Percentiles rank a stretch among this genome's conserved stretches.
Conservation (phyloP, 768 basidiomycete genomes). For the Agaricus sinodeliciosus region DNA sequence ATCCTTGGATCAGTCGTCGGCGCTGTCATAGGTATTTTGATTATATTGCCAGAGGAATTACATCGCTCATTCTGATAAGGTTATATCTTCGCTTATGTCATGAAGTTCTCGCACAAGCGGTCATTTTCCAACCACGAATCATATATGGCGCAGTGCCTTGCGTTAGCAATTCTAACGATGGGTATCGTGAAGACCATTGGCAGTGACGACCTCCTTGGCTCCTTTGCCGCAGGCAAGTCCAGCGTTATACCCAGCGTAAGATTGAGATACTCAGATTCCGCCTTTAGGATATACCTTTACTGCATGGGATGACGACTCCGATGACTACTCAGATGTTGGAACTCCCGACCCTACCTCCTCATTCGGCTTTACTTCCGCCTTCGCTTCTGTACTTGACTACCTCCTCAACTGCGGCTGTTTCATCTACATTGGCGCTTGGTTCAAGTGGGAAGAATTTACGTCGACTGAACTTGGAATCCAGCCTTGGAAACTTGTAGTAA, state of each 20-base stretch:
- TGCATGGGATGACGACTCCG: conserved; percentile 68
- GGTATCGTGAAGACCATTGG: conserved; percentile 80
- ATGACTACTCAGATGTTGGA: conserved; percentile 74
- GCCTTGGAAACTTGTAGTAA: conserved; percentile 63
- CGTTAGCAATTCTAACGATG: conserved; percentile 64
- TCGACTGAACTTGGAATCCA: conserved; percentile 49
- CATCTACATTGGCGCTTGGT: conserved; percentile 85
- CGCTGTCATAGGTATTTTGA: too few relatives aligned
- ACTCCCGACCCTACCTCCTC: too few relatives aligned
- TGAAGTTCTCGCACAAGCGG: conserved; percentile 30
- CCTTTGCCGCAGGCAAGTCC: conserved; percentile 68
- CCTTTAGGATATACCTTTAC: neutral
- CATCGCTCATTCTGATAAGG: neutral
- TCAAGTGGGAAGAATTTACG: conserved; percentile 59
- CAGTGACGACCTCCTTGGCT: conserved; percentile 83
- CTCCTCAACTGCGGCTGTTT: conserved; percentile 78
- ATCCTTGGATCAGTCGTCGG: too few relatives aligned
- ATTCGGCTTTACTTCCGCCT: conserved; percentile 73
- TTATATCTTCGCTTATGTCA: conserved; percentile 31
- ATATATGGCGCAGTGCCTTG: conserved; percentile 80
- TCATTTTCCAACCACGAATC: conserved; percentile 46
- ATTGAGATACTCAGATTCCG: neutral
- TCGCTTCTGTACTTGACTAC: conserved; percentile 84
- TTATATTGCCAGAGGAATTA: too few relatives aligned
- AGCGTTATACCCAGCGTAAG: conserved; percentile 4